Evolutionary conservation across 805 yeast species (phyloP), one percentile per base, ranked within the genome.

Genomic region (Ogataea henricii): DNA sequence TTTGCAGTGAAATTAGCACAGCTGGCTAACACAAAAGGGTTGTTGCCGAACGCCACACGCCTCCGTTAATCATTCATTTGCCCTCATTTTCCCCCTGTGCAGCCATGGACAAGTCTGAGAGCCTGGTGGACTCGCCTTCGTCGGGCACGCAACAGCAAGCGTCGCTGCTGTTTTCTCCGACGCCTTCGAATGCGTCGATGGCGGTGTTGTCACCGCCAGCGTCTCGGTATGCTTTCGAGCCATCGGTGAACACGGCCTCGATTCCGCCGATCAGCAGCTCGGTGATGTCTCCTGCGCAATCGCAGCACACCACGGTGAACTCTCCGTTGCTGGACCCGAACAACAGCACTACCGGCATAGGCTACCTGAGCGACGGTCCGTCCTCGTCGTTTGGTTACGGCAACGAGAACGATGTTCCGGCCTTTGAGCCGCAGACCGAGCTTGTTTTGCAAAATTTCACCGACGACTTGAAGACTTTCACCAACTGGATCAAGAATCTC

Each of bases 401-500:
- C 16, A 43, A 43, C 38, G 60, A 55, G 35, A 57, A 60, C 47
- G 68, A 63, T 51, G 53, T 65, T 10, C 70, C 70, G 7, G 67
- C 67, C 5, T 64, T 66, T 46, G 63, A 64, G 39, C 65, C 68
- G 12, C 51, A 55, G 35, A 66, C 67, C 6, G 65, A 60, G 38
- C 45, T 55, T 3, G 54, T 54, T 5, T 45, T 66, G 25, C 58
- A 64, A 23, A 58, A 72, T 58, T 64, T 74, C 62, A 63, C 68
- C 45, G 71, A 63, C 55, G 82, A 79, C 54, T 66, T 79, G 57
- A 60, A 72, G 50, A 63, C 69, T 35, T 77, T 72, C 57, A 69
- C 73, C 47, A 65, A 64, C 48, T 77, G 81, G 81, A 65, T 77
- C 57, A 73, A 68, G 54, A 66, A 65, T 54, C 67, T 79, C 58